A percentile compares a stretch with the other conserved stretches of the same genome.
phyloP scores from a whole-genome alignment of 805 yeast genomes.

The Diddensiella transvaalensis region DNA sequence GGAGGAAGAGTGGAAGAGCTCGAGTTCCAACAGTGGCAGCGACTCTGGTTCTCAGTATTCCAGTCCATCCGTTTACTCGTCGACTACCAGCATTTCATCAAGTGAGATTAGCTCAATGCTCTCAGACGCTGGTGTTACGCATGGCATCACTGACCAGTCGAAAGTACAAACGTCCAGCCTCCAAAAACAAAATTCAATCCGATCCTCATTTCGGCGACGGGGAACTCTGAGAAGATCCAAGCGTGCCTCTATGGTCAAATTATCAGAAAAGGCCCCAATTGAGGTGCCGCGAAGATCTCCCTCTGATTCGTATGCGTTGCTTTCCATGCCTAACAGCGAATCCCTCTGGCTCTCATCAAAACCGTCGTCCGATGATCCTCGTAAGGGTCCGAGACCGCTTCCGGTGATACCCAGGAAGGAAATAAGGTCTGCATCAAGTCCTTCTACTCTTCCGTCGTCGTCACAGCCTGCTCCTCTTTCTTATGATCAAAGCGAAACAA shows the following conservation, averaged over 20 bases:
- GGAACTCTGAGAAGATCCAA: neutral
- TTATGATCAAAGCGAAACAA: neutral
- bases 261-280: neutral
- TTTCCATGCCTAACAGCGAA: constrained; percentile 9
- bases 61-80: neutral
- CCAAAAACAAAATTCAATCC: neutral
- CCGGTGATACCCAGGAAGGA: constrained; percentile 6
- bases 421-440: constrained; percentile 3
- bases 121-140: neutral
- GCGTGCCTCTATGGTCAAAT: neutral
- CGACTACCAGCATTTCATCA: constrained; percentile 5
- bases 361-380: neutral
- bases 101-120: neutral
- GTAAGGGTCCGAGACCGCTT: neutral
- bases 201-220: neutral
- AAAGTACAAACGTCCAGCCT: neutral
- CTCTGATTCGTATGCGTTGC: constrained; percentile 10
- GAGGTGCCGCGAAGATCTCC: constrained; percentile 4
- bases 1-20: constrained; percentile 18
- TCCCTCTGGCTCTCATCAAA: constrained; percentile 8
- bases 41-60: constrained; percentile 7
- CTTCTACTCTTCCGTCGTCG: constrained; percentile 2
- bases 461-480: neutral
- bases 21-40: constrained; percentile 1
- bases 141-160: neutral